phyloP scores from a whole-genome alignment of 2,329 filamentous ascomycete species.

The Colletotrichum sansevieriae region DNA sequence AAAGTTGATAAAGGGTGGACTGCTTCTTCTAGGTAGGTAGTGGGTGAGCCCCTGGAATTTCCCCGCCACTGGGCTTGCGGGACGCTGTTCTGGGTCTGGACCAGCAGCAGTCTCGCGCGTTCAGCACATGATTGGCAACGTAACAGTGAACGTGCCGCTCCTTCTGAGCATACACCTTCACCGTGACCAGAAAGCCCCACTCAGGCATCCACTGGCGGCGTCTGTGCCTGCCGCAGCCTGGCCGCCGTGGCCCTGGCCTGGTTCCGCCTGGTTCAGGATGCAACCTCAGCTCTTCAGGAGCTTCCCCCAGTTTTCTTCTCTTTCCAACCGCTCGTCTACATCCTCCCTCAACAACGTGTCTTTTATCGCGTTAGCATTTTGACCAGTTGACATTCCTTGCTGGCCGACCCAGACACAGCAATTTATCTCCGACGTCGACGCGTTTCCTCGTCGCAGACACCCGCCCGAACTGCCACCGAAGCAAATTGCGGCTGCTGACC shows the following conservation, averaged over 20 bases:
- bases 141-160: neutral
- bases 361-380: constrained; percentile 33
- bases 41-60: constrained; percentile 20
- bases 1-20: constrained; percentile 21
- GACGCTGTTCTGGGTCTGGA: constrained; percentile 19
- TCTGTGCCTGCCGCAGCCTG: constrained; percentile 39
- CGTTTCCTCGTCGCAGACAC: constrained; percentile 1
- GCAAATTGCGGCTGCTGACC: constrained; percentile 12
- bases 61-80: constrained; percentile 16
- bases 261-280: constrained; percentile 36
- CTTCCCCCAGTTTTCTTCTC: constrained; percentile 42
- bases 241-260: constrained; percentile 29
- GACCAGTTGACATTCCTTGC: constrained; percentile 8
- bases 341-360: constrained; percentile 19
- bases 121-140: constrained; percentile 10
- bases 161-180: neutral
- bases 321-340: constrained; percentile 21
- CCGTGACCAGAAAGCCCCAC: constrained; percentile 18
- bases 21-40: constrained; percentile 6
- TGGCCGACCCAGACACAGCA: constrained; percentile 13
- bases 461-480: constrained; percentile 7
- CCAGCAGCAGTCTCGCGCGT: constrained; percentile 10
- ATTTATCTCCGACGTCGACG: constrained; percentile 10
- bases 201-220: constrained; percentile 26
- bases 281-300: constrained; percentile 41